Conservation (phyloP, 1,284 basidiomycete genomes). For the Tilletia indica region DNA sequence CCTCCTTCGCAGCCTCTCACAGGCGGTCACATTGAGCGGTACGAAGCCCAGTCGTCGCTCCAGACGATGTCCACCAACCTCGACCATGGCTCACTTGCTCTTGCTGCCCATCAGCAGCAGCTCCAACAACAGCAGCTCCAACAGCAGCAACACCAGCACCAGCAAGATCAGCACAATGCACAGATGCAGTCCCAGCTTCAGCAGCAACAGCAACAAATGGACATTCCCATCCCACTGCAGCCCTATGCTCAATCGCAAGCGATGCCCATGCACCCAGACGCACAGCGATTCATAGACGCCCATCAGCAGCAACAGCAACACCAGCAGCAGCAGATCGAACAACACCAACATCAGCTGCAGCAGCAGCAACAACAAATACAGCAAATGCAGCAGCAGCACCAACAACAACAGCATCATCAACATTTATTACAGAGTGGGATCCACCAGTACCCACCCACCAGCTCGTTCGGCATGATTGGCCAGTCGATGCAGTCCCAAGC, state of each 20-base stretch:
- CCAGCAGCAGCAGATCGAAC: neutral
- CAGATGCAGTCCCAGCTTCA: neutral
- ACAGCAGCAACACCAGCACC: neutral
- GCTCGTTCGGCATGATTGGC: too few relatives aligned
- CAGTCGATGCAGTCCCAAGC: too few relatives aligned
- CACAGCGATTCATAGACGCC: neutral
- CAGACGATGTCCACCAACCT: too few relatives aligned
- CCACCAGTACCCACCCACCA: too few relatives aligned
- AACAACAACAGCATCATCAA: neutral
- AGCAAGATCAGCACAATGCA: neutral
- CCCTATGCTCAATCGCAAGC: neutral
- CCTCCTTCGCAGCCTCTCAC: too few relatives aligned
- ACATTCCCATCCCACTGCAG: neutral
- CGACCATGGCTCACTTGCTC: too few relatives aligned
- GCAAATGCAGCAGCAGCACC: neutral
- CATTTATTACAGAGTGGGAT: too few relatives aligned
- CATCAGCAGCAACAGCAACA: neutral
- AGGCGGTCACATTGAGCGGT: too few relatives aligned
- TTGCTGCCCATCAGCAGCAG: neutral
- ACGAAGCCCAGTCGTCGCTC: too few relatives aligned
- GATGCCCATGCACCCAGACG: neutral
- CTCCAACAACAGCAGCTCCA: neutral
- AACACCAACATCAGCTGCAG: neutral
- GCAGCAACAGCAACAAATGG: neutral
- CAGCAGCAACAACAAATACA: slow-evolving; percentile 2